Conservation (phyloP, 169 alveolate genomes). For the Plasmodium yoelii region DNA sequence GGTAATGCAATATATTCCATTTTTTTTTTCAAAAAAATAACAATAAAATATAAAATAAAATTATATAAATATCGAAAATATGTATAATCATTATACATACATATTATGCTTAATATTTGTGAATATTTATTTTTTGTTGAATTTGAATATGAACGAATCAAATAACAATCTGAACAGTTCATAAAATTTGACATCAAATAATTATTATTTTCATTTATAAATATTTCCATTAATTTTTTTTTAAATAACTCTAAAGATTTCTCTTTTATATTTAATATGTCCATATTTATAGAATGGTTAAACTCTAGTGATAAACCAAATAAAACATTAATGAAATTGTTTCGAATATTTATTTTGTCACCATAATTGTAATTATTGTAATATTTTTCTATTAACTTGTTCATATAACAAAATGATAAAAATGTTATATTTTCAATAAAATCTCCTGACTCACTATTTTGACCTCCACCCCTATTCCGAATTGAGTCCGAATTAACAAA, state of each 20-base stretch:
- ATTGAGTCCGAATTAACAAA: conserved; percentile 29
- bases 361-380: conserved; percentile 26
- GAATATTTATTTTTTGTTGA: conserved; percentile 35
- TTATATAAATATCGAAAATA: conserved; percentile 44
- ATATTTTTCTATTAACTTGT: conserved; percentile 22
- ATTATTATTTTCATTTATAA: conserved; percentile 9
- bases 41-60: conserved; percentile 32
- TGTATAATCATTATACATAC: conserved; percentile 31
- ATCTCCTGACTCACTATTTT: conserved; percentile 6
- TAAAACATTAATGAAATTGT: conserved; percentile 38
- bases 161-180: conserved; percentile 11
- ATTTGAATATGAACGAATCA: conserved; percentile 16
- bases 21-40: conserved; percentile 10
- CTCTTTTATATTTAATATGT: conserved; percentile 23
- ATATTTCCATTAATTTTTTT: conserved; percentile 3
- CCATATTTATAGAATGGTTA: conserved; percentile 20
- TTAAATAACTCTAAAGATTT: conserved; percentile 23
- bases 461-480: too few relatives aligned
- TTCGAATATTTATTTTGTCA: conserved; percentile 36
- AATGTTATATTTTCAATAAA: conserved; percentile 28
- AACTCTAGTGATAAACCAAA: conserved; percentile 25
- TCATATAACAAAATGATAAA: conserved; percentile 61
- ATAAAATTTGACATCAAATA: conserved; percentile 2
- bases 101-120: conserved; percentile 58
- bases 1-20: neutral